phyloP scores from a whole-genome alignment of 2,329 filamentous ascomycete species.

The Penicillium janthinellum region DNA sequence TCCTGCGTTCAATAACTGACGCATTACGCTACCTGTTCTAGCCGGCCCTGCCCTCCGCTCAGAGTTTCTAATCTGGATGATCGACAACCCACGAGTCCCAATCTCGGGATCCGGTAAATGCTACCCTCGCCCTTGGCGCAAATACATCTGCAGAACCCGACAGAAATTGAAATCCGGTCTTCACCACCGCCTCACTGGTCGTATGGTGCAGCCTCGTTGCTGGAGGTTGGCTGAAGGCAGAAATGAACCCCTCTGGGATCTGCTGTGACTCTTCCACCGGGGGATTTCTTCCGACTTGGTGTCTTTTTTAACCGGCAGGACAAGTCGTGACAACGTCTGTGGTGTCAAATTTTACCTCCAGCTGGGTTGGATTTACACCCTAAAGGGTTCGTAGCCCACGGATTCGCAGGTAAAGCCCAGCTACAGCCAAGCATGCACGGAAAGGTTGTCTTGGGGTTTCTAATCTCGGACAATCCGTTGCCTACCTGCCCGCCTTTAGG shows the following conservation, averaged over 20 bases:
- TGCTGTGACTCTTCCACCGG: neutral
- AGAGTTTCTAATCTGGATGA: constrained; percentile 42
- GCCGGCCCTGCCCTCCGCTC: constrained; percentile 49
- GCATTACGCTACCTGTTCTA: constrained; percentile 23
- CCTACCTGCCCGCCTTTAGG: neutral
- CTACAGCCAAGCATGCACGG: neutral
- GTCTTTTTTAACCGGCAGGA: neutral
- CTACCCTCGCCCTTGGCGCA: constrained; percentile 11
- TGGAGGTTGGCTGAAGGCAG: constrained; percentile 8
- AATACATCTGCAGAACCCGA: constrained; percentile 5
- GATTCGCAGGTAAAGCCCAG: neutral
- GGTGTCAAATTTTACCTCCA: neutral
- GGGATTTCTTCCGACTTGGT: neutral
- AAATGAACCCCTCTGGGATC: constrained; percentile 5
- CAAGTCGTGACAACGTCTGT: neutral
- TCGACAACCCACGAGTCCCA: constrained; percentile 7
- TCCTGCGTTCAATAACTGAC: constrained; percentile 19
- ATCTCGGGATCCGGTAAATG: constrained; percentile 11
- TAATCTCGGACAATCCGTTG: neutral
- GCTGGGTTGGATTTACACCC: neutral
- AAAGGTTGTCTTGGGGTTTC: neutral
- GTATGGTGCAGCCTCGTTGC: constrained; percentile 5
- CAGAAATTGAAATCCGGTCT: constrained; percentile 13
- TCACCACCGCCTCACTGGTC: constrained; percentile 1
- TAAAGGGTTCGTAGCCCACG: neutral